These are phyloP conservation scores for Protomyces inundatus DNA, from an alignment of 1,139 yeast genomes.

Conservation along the genomic window DNA sequence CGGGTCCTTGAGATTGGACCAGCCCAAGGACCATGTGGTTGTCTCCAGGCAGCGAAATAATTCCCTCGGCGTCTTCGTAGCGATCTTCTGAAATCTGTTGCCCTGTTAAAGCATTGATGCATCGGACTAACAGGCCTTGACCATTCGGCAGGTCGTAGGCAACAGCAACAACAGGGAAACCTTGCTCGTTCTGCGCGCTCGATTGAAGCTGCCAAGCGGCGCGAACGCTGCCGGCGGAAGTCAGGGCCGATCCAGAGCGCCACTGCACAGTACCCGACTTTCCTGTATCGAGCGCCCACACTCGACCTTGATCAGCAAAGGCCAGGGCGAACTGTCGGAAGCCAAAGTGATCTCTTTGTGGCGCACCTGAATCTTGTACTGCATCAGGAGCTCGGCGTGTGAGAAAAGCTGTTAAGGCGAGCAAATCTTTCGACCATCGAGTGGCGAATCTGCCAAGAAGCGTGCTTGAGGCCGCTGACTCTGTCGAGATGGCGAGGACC, in stretches of 20 bases:
- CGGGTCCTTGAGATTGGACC: background rate
- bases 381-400: slow-evolving; percentile 4
- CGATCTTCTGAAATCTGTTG: background rate
- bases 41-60: background rate
- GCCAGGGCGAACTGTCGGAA: slow-evolving; percentile 47
- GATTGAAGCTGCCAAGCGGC: background rate
- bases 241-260: slow-evolving; percentile 33
- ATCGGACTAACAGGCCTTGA: background rate
- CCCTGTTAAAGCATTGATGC: background rate
- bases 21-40: too few relatives aligned
- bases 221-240: too few relatives aligned
- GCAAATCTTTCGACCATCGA: slow-evolving; percentile 44
- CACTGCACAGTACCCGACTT: slow-evolving; percentile 43
- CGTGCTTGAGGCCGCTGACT: slow-evolving; percentile 42
- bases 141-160: slow-evolving; percentile 20
- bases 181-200: background rate
- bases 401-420: slow-evolving; percentile 33
- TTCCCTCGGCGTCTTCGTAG: background rate
- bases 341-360: slow-evolving; percentile 44
- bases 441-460: slow-evolving; percentile 44
- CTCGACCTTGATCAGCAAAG: slow-evolving; percentile 44
- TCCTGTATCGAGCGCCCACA: slow-evolving; percentile 46
- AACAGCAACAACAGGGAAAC: background rate
- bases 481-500: slow-evolving; percentile 41
- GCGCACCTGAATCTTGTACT: slow-evolving; percentile 24